These are phyloP conservation scores for Tylopilus sp. DNA, from an alignment of 1,284 basidiomycete species.

Conservation along the genomic window DNA sequence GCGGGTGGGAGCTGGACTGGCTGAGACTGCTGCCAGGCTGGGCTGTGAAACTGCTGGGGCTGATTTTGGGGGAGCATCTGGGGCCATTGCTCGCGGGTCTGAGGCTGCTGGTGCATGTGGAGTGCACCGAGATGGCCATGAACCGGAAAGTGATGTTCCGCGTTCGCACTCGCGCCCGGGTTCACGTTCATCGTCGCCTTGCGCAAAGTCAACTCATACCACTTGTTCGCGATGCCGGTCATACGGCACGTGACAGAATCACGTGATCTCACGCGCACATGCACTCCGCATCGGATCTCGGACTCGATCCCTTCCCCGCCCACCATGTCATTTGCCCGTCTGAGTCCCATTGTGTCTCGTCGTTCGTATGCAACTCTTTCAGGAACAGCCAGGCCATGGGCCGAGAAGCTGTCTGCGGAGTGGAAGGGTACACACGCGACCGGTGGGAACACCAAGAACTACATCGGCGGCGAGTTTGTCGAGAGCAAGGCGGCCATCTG, in stretches of 20 bases:
- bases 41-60: constrained; percentile 21
- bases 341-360: constrained; percentile 33
- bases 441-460: constrained; percentile 86
- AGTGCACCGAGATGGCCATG: constrained; percentile 8
- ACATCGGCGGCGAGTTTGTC: constrained; percentile 84
- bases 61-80: constrained; percentile 24
- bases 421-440: constrained; percentile 86
- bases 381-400: constrained; percentile 54
- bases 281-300: constrained; percentile 5
- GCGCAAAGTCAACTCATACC: neutral
- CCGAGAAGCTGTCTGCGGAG: constrained; percentile 63
- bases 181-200: constrained; percentile 28
- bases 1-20: constrained; percentile 15
- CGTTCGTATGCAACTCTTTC: constrained; percentile 46
- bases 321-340: constrained; percentile 39
- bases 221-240: neutral
- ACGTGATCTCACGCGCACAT: constrained; percentile 9
- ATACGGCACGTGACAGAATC: constrained; percentile 9
- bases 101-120: constrained; percentile 20
- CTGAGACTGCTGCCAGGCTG: constrained; percentile 29
- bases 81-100: constrained; percentile 22
- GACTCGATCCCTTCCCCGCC: constrained; percentile 6
- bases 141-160: constrained; percentile 16
- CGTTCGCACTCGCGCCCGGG: constrained; percentile 13
- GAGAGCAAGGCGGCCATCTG: constrained; percentile 78